Percentiles rank a stretch among this genome's conserved stretches.
Evolutionary conservation across 768 basidiomycete genomes (phyloP).

Genomic region (Panaeolus papilionaceus): DNA sequence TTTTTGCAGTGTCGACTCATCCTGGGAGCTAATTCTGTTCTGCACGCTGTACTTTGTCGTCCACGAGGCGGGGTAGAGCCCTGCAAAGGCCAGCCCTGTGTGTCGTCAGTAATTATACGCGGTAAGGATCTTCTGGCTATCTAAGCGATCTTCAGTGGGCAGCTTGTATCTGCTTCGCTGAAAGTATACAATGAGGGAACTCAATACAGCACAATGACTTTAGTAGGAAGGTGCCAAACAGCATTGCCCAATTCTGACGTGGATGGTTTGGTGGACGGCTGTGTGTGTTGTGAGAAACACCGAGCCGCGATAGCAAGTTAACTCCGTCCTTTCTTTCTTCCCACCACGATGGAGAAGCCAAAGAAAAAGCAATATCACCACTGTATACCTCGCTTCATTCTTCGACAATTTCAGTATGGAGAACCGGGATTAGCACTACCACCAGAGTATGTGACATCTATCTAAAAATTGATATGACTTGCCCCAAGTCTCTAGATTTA

Average conservation of each 20-base stretch:
- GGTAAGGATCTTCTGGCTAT: too few relatives aligned
- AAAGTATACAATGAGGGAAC: too few relatives aligned
- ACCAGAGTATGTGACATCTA: background rate
- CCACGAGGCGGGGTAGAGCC: too few relatives aligned
- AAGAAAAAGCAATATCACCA: conserved; percentile 33
- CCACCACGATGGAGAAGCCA: conserved; percentile 2
- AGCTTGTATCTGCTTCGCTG: too few relatives aligned
- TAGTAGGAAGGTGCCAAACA: too few relatives aligned
- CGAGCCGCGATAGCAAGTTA: background rate
- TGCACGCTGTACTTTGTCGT: too few relatives aligned
- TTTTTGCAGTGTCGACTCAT: too few relatives aligned
- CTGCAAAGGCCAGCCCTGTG: too few relatives aligned
- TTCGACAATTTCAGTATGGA: conserved; percentile 31
- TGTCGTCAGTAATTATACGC: too few relatives aligned
- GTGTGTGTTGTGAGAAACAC: conserved; percentile 2
- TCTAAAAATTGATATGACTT: background rate
- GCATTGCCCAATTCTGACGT: conserved; percentile 3
- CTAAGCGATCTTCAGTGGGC: too few relatives aligned
- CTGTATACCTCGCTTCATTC: conserved; percentile 37
- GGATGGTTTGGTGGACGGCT: background rate
- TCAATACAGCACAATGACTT: too few relatives aligned
- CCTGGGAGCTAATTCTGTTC: too few relatives aligned
- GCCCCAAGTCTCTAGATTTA: conserved; percentile 12
- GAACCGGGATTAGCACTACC: background rate
- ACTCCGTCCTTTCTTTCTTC: background rate